A percentile compares a stretch with the other conserved stretches of the same genome.
Conservation (phyloP, 768 basidiomycete genomes). For the Suillus occidentalis region DNA sequence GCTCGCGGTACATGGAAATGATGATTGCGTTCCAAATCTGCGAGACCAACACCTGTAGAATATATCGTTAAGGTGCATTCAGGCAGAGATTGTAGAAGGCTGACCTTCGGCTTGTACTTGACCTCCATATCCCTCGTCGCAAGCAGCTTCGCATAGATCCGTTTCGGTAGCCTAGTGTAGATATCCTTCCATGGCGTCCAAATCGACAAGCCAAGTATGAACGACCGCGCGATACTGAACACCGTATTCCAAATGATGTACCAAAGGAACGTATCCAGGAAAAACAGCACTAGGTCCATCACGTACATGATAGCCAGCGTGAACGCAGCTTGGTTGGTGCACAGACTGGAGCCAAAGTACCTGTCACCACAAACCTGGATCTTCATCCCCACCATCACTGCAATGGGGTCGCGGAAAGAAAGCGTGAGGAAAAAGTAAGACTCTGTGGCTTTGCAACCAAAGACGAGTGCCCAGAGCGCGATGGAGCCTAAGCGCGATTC, state of each 20-base stretch:
- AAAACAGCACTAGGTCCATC: slow-evolving; percentile 97
- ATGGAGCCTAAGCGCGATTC: slow-evolving; percentile 76
- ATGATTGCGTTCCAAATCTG: slow-evolving; percentile 99
- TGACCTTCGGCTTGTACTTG: slow-evolving; percentile 99
- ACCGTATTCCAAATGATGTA: slow-evolving; percentile 99
- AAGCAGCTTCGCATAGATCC: slow-evolving; percentile 94
- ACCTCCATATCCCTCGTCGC: slow-evolving; percentile 96
- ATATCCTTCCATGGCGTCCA: slow-evolving; percentile 99
- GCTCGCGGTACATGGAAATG: slow-evolving; percentile 99
- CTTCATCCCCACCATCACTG: slow-evolving; percentile 96
- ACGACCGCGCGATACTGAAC: slow-evolving; percentile 84
- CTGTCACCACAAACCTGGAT: slow-evolving; percentile 88
- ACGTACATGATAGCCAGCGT: slow-evolving; percentile 97
- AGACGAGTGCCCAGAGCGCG: slow-evolving; percentile 86
- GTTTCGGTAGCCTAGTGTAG: slow-evolving; percentile 91
- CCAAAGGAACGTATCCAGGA: slow-evolving; percentile 99
- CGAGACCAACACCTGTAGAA: slow-evolving; percentile 82
- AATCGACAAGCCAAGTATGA: slow-evolving; percentile 89
- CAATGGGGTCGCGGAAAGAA: slow-evolving; percentile 91
- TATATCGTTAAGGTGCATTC: not conserved
- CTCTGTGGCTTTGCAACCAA: slow-evolving; percentile 94
- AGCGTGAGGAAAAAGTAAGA: slow-evolving; percentile 98
- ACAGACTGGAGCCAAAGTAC: slow-evolving; percentile 81
- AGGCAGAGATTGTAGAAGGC: slow-evolving; percentile 11
- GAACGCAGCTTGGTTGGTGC: slow-evolving; percentile 92